Percentiles rank a stretch among this genome's conserved stretches.
Evolutionary conservation across 805 yeast genomes (phyloP).

Genomic region (Starmerella cellae): DNA sequence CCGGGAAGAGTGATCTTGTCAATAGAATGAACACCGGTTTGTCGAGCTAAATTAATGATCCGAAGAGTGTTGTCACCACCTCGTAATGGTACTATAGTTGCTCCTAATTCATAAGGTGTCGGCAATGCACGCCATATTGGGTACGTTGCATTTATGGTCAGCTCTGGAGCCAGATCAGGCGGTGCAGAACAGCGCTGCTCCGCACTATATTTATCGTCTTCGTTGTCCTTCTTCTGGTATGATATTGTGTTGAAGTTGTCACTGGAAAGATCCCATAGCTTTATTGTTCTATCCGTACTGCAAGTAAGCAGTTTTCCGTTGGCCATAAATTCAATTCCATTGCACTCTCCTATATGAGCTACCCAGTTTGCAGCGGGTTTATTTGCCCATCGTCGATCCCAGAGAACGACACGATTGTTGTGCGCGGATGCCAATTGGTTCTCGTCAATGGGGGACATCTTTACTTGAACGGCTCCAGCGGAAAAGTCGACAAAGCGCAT

Average conservation of each 20-base stretch:
- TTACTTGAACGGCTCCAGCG: constrained; percentile 88
- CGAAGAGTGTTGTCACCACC: constrained; percentile 64
- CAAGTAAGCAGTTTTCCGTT: constrained; percentile 59
- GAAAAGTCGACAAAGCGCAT: constrained; percentile 84
- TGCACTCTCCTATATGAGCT: constrained; percentile 78
- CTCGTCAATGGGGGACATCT: constrained; percentile 74
- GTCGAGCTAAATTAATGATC: constrained; percentile 29
- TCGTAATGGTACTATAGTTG: constrained; percentile 79
- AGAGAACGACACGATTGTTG: constrained; percentile 61
- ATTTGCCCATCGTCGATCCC: constrained; percentile 83
- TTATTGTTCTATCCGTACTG: constrained; percentile 74
- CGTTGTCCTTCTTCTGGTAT: neutral
- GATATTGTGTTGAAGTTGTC: constrained; percentile 10
- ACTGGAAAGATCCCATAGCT: constrained; percentile 46
- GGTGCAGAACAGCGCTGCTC: neutral
- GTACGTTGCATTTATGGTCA: constrained; percentile 54
- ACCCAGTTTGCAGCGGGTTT: constrained; percentile 50
- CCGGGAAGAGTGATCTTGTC: constrained; percentile 23
- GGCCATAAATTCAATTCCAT: constrained; percentile 74
- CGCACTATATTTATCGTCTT: neutral
- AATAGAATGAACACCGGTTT: constrained; percentile 26
- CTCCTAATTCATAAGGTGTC: constrained; percentile 77
- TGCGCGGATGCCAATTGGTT: constrained; percentile 76
- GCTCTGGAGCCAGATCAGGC: constrained; percentile 32
- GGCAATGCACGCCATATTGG: constrained; percentile 85